Evolutionary conservation across 2,329 filamentous ascomycete species (phyloP), one percentile per base, ranked within the genome.

Genomic region (Cladophialophora immunda): DNA sequence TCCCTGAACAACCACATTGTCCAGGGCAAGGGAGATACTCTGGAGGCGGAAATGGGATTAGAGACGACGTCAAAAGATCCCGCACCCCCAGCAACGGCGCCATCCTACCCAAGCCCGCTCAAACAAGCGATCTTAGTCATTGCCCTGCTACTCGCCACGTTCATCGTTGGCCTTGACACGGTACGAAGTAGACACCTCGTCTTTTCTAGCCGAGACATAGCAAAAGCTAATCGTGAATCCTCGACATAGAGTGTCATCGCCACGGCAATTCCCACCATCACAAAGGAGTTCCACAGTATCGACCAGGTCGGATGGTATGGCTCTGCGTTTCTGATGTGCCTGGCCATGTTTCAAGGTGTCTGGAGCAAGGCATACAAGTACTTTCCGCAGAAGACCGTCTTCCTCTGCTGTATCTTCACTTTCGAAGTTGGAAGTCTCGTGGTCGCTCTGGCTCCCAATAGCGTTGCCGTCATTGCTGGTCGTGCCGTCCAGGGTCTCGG

Each of bases 401-500:
- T 78, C 62, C 52, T 82, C 0, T 36, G 70, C 2, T 70, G 74
- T 0, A 75, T 82, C 7, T 32, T 76, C 9, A 65, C 82, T n/a
- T 83, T 83, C 66, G 79, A 82, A 63, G 17, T 78, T 13, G 81
- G 80, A 0, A 76, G 72, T 22, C 65, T 79, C 2, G 70, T 83
- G 5, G 79, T 77, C 60, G 81, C 72, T 38, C 74, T 78, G 2
- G 76, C 79, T 15, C 73, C 69, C 1, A 76, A 72, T 38, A 72
- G 67, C 7, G 68, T 58, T 1, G 73, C 76, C 1, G 63, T 82
- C n/a, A 81, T 81, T 58, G 81, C 78, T 68, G 85, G 85, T 19
- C 80, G 87, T 0, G 80, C 81, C 0, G 74, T 89, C 1, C 85
- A 89, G 61, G 87, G 87, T 0, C 70, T 84, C 1, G 84, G 83